Evolutionary conservation across 441 rosid genomes (phyloP).

Genomic region (Populus hybrid): DNA sequence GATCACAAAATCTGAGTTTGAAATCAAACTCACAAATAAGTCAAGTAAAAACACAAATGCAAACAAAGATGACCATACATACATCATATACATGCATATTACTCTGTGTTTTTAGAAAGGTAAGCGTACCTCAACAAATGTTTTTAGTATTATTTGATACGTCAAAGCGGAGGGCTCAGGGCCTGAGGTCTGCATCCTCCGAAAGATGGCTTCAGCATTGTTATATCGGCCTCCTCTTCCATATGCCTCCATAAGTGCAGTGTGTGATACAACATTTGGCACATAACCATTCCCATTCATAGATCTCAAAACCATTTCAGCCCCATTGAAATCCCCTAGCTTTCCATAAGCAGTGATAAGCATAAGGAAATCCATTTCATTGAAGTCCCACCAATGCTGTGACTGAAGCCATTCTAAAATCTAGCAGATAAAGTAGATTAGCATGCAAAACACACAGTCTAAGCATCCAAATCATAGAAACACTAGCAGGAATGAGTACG

Average conservation of each 20-base stretch:
- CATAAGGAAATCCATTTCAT: constrained; percentile 81
- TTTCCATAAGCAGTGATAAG: constrained; percentile 89
- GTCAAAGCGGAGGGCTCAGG: constrained; percentile 91
- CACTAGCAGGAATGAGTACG: neutral
- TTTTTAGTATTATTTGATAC: constrained; percentile 81
- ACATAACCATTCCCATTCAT: constrained; percentile 67
- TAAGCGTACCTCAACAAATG: constrained; percentile 64
- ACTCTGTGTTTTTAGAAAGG: neutral
- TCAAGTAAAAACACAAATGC: neutral
- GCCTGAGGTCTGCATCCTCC: constrained; percentile 86
- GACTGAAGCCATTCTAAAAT: constrained; percentile 88
- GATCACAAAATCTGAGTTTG: neutral
- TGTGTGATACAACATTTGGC: constrained; percentile 74
- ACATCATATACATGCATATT: constrained; percentile 1
- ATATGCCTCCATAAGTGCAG: constrained; percentile 94
- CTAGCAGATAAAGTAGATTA: constrained; percentile 34
- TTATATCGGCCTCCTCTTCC: constrained; percentile 82
- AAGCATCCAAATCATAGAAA: neutral
- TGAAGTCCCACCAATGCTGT: constrained; percentile 85
- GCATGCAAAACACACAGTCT: constrained; percentile 8
- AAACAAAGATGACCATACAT: neutral
- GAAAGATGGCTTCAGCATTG: constrained; percentile 87
- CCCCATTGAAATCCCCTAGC: constrained; percentile 76
- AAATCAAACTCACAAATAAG: neutral
- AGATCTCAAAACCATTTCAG: constrained; percentile 64